A percentile compares a stretch with the other conserved stretches of the same genome.
Conservation (phyloP, 2,329 filamentous ascomycete species). For the Ophiostoma tasmaniense region DNA sequence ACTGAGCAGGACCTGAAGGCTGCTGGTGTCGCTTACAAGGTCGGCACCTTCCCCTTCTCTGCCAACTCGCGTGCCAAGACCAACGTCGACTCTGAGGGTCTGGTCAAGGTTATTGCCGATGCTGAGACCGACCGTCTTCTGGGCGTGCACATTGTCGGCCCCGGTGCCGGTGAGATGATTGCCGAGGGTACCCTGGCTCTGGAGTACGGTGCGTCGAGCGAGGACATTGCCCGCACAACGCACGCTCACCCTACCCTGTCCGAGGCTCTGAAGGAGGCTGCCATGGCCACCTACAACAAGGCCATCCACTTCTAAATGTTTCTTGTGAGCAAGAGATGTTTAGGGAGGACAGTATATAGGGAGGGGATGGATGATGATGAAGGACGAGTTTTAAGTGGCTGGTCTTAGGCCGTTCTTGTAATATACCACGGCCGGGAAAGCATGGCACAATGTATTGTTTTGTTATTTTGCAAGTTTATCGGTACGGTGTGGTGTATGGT, state of each 20-base stretch:
- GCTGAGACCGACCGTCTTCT: slow-evolving; percentile 93
- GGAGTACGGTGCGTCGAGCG: slow-evolving; percentile 91
- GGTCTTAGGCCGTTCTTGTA: slow-evolving; percentile 8
- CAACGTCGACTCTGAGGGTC: slow-evolving; percentile 88
- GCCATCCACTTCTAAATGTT: slow-evolving; percentile 78
- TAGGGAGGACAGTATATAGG: neutral
- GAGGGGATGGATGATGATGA: neutral
- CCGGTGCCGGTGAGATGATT: slow-evolving; percentile 98
- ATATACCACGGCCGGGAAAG: slow-evolving; percentile 10
- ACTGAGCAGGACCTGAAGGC: slow-evolving; percentile 94
- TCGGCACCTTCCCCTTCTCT: slow-evolving; percentile 92
- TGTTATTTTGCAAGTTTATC: neutral
- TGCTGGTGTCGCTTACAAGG: slow-evolving; percentile 80
- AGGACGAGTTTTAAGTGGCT: slow-evolving; percentile 1
- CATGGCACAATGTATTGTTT: slow-evolving; percentile 9
- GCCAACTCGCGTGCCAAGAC: slow-evolving; percentile 99
- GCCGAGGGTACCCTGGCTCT: slow-evolving; percentile 90
- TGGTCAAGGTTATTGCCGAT: slow-evolving; percentile 96
- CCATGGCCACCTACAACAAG: slow-evolving; percentile 93
- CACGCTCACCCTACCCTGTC: slow-evolving; percentile 94
- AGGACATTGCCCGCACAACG: slow-evolving; percentile 90
- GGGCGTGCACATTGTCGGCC: slow-evolving; percentile 91
- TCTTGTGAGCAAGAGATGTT: neutral
- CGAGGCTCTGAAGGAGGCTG: slow-evolving; percentile 99
- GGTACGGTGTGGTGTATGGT: neutral